Conservation (phyloP, 768 basidiomycete genomes). For the Lentinula raphanica region DNA sequence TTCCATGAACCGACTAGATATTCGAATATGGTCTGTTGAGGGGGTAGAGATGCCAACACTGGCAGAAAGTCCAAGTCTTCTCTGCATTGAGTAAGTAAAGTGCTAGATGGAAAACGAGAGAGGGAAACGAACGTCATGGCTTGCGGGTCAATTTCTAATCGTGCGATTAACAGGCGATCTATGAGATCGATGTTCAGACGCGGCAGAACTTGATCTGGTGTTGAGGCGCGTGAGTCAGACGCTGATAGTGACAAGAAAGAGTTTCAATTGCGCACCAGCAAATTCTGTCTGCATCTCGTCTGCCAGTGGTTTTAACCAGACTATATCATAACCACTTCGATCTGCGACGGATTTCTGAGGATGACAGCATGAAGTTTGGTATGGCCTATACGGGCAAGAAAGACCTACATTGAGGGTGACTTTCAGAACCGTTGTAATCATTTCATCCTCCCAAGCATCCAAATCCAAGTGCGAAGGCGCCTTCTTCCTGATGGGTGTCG, state of each 20-base stretch:
- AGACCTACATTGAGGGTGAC: conserved; percentile 73
- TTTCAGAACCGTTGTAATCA: conserved; percentile 61
- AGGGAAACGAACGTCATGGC: conserved; percentile 57
- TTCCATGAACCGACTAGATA: conserved; percentile 93
- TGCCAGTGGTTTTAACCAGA: conserved; percentile 79
- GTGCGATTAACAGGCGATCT: conserved; percentile 78
- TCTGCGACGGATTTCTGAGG: conserved; percentile 54
- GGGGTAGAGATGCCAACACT: conserved; percentile 71
- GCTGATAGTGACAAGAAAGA: too few relatives aligned
- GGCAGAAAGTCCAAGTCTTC: conserved; percentile 72
- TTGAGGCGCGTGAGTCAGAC: background rate
- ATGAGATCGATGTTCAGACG: conserved; percentile 52
- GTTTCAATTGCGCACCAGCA: too few relatives aligned
- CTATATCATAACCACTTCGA: conserved; percentile 56
- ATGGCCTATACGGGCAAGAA: background rate
- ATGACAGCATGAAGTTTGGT: conserved; percentile 9
- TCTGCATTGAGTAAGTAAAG: conserved; percentile 27
- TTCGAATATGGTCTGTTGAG: conserved; percentile 78
- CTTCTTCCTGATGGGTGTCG: conserved; percentile 31
- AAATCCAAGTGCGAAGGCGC: conserved; percentile 45
- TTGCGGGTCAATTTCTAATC: conserved; percentile 75
- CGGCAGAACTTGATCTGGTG: conserved; percentile 28
- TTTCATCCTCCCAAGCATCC: conserved; percentile 68
- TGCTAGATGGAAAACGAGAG: background rate
- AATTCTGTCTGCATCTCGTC: conserved; percentile 63